Evolutionary conservation across 1,284 basidiomycete genomes (phyloP), one percentile per base, ranked within the genome.

Genomic region (Cryptococcus sp.): DNA sequence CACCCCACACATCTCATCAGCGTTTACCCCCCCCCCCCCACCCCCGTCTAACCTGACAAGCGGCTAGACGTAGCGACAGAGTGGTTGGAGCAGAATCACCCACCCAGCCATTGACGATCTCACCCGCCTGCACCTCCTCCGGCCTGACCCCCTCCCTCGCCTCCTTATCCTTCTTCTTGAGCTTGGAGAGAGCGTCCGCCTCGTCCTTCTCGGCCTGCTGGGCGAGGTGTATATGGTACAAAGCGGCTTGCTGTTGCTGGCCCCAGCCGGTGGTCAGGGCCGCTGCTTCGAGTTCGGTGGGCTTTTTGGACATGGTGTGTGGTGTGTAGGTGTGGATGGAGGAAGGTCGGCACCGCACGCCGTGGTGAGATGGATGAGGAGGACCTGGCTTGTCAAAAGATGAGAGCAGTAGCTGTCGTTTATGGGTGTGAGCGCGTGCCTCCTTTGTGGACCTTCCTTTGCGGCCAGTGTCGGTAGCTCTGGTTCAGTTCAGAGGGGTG

Each of bases 71-170:
- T n/a, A n/a, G n/a, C n/a, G n/a, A n/a, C n/a, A n/a, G n/a, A n/a
- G n/a, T n/a, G n/a, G n/a, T n/a, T n/a, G n/a, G n/a, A n/a, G n/a
- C 53, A 16, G 28, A 33, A 7, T 16, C 16, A 63, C 65, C 48
- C 46, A 69, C 70, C 39, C 65, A 53, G 18, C 51, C 54, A 55
- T 69, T 63, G 8, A 69, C 55, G 1, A 59, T 37, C 21, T 61
- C 43, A 4, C 56, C 60, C 38, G 48, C 56, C 35, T 43, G 28
- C 1, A 61, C 53, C 18, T 54, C 53, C 35, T 57, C 55, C 8
- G 56, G 56, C 33, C 53, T 52, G n/a, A 38, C 46, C n/a, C 47
- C 50, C 28, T 53, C 59, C 42, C 46, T 49, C 35, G 37, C 12
- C 46, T 51, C 53, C 39, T 54, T 54, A 15, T 52, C 48, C 45